Conservation (phyloP, 257 asterid genomes). For the Scutellaria minor region DNA sequence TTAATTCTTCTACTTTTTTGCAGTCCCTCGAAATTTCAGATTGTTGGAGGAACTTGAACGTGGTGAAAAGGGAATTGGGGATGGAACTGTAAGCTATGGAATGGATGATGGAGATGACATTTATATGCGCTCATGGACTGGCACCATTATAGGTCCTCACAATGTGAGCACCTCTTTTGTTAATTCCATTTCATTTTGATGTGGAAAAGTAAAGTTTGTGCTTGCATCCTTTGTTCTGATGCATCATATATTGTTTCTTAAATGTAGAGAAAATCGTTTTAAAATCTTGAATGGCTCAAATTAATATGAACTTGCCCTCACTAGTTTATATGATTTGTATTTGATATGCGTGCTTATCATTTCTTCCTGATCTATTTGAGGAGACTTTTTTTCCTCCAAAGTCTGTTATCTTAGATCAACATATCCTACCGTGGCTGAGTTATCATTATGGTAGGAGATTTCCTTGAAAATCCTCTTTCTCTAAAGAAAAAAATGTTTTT, state of each 20-base stretch:
- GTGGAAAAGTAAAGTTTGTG: not conserved
- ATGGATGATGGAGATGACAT: constrained; percentile 68
- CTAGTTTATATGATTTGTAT: constrained; percentile 6
- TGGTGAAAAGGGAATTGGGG: constrained; percentile 67
- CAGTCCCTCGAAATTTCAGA: constrained; percentile 68
- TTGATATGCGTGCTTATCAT: constrained; percentile 2
- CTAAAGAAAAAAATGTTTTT: not conserved
- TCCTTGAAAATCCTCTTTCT: not conserved
- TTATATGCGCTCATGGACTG: constrained; percentile 67
- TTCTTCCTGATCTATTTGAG: not conserved
- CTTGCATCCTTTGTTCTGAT: not conserved
- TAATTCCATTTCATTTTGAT: not conserved
- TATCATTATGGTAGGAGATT: not conserved
- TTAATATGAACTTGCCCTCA: not conserved
- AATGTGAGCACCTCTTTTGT: constrained; percentile 47
- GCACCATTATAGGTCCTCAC: constrained; percentile 88
- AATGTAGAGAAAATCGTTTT: not conserved
- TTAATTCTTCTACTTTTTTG: constrained; percentile 31
- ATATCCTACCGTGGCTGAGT: not conserved
- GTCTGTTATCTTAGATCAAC: not conserved
- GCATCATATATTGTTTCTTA: not conserved
- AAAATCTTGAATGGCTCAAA: not conserved
- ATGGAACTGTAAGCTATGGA: constrained; percentile 66
- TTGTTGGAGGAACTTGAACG: constrained; percentile 68
- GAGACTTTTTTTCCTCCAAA: not conserved